A percentile compares a stretch with the other conserved stretches of the same genome.
These are phyloP conservation scores for Fraxinus sp. DNA, from an alignment of 305 asterid species.

Conservation along the genomic window DNA sequence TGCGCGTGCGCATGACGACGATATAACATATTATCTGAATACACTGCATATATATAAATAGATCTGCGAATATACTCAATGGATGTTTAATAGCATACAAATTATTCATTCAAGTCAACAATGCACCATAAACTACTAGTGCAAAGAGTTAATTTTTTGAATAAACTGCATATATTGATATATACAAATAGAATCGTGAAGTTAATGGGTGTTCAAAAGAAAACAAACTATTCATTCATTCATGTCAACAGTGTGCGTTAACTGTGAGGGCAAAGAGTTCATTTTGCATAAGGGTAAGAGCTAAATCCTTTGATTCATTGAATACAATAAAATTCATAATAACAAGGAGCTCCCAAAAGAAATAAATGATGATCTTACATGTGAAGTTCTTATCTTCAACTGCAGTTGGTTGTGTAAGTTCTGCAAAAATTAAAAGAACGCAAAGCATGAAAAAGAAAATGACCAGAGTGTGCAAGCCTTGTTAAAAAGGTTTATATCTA, in stretches of 20 bases:
- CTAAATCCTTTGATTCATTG: not conserved
- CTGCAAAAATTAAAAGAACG: conserved; percentile 46
- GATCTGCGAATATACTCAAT: not conserved
- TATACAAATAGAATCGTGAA: not conserved
- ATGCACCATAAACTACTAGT: not conserved
- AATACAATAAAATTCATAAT: conserved; percentile 5
- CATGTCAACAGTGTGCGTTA: not conserved
- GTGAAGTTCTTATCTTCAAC: conserved; percentile 75
- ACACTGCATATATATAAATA: not conserved
- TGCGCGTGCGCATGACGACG: not conserved
- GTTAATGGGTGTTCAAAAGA: not conserved
- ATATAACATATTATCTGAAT: not conserved
- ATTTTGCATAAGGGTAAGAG: not conserved
- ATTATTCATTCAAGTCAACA: not conserved
- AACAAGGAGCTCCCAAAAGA: conserved; percentile 12
- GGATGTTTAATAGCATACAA: not conserved
- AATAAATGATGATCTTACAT: conserved; percentile 52
- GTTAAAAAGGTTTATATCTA: not conserved
- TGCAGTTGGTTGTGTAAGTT: conserved; percentile 83
- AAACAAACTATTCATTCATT: not conserved
- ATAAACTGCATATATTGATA: not conserved
- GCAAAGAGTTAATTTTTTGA: not conserved
- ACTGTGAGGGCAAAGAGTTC: not conserved
- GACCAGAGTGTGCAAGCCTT: conserved; percentile 21
- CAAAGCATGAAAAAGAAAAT: conserved; percentile 5